Percentiles rank a stretch among this genome's conserved stretches.
phyloP scores from a whole-genome alignment of 2,329 filamentous ascomycete species.

The Pseudocercospora macadamiae region DNA sequence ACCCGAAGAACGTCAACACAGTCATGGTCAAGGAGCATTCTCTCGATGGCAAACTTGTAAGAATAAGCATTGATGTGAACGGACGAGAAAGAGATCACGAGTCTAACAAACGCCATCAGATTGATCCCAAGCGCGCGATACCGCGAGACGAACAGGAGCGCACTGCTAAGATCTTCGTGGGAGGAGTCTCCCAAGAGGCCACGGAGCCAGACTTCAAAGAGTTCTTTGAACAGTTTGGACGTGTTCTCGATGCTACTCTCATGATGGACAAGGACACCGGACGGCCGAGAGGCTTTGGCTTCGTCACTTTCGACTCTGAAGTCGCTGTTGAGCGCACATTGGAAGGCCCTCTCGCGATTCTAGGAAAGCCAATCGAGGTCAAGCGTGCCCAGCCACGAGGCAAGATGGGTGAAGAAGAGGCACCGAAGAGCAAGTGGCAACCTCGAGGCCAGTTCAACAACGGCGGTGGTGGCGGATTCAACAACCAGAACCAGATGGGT shows the following conservation, averaged over 20 bases:
- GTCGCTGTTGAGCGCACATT: slow-evolving; percentile 91
- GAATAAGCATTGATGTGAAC: slow-evolving; percentile 40
- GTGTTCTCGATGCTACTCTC: slow-evolving; percentile 93
- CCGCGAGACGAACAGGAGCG: slow-evolving; percentile 97
- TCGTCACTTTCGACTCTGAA: slow-evolving; percentile 97
- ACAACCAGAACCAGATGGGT: slow-evolving; percentile 35
- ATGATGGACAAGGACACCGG: slow-evolving; percentile 99
- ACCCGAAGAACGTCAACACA: slow-evolving; percentile 96
- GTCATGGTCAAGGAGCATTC: slow-evolving; percentile 99
- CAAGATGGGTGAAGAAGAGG: slow-evolving; percentile 87
- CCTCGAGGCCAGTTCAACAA: slow-evolving; percentile 40
- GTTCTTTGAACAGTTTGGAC: slow-evolving; percentile 95
- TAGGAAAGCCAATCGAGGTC: slow-evolving; percentile 95
- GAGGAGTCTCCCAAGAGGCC: slow-evolving; percentile 94
- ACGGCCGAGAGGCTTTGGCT: slow-evolving; percentile 93
- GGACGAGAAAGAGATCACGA: slow-evolving; percentile 18
- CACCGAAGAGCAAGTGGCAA: slow-evolving; percentile 52
- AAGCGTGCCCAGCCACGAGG: slow-evolving; percentile 96
- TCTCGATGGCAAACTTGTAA: slow-evolving; percentile 95
- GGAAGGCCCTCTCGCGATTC: slow-evolving; percentile 81
- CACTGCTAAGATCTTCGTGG: slow-evolving; percentile 98
- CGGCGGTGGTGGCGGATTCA: slow-evolving; percentile 44
- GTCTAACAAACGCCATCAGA: slow-evolving; percentile 59
- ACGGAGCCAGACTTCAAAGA: slow-evolving; percentile 95
- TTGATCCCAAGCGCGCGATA: slow-evolving; percentile 96